phyloP scores from a whole-genome alignment of 768 basidiomycete species.

The Rhodotorula sphaerocarpa region DNA sequence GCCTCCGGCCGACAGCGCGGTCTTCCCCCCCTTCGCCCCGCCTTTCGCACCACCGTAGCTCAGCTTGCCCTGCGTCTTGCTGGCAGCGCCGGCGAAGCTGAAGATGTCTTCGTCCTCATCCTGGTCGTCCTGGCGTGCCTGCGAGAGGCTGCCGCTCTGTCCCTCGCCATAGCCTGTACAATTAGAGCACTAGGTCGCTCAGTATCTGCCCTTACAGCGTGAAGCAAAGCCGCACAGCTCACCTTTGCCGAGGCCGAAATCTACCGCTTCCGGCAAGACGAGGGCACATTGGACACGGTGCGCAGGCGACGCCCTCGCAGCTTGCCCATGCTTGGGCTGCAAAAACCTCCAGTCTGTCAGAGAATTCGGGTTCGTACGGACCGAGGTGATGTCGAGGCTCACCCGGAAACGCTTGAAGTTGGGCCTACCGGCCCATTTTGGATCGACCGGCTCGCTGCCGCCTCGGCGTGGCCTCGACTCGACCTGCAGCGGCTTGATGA shows the following conservation, averaged over 20 bases:
- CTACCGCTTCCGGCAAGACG: constrained; percentile 13
- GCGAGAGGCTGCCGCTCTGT: constrained; percentile 4
- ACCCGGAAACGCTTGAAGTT: constrained; percentile 36
- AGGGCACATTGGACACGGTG: constrained; percentile 11
- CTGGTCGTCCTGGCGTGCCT: constrained; percentile 5
- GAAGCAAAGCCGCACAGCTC: accelerated
- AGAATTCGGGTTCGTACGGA: neutral
- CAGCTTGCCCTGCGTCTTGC: constrained; percentile 5
- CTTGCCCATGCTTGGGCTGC: constrained; percentile 29
- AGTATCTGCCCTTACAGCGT: neutral
- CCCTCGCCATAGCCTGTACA: constrained; percentile 18
- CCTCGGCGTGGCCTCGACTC: constrained; percentile 12
- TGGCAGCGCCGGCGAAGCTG: neutral
- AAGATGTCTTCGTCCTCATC: constrained; percentile 27
- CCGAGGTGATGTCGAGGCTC: neutral
- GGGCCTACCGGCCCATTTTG: constrained; percentile 12
- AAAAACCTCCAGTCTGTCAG: neutral
- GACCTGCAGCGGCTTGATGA: constrained; percentile 14
- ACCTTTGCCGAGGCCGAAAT: constrained; percentile 33
- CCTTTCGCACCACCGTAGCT: neutral
- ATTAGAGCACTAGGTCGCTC: too few species aligned
- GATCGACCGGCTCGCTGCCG: constrained; percentile 4
- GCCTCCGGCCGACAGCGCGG: neutral
- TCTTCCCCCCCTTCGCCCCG: too few species aligned
- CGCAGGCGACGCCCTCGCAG: constrained; percentile 2